Evolutionary conservation across 306 rosid genomes (phyloP).

Genomic region (Datisca glomerata): DNA sequence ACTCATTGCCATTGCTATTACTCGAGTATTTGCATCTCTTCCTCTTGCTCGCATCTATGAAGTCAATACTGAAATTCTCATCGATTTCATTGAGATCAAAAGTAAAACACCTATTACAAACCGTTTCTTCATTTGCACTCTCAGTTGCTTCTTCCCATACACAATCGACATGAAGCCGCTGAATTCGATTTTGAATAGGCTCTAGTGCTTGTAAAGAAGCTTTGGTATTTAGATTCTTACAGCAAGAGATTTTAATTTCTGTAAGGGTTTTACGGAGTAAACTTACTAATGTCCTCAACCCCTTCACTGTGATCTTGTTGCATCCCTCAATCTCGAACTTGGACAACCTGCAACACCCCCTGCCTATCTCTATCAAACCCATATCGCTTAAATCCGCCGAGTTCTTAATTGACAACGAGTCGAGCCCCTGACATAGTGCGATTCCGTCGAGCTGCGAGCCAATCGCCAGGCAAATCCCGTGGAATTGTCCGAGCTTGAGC

Average conservation of each 20-base stretch:
- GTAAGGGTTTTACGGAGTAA: conserved; percentile 43
- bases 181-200: conserved; percentile 49
- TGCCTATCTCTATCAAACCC: conserved; percentile 81
- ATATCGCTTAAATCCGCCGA: conserved; percentile 72
- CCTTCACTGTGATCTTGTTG: conserved; percentile 48
- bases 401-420: conserved; percentile 48
- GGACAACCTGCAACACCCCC: conserved; percentile 62
- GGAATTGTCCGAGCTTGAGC: conserved; percentile 72
- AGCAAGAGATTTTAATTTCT: conserved; percentile 56
- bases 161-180: conserved; percentile 74
- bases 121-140: conserved; percentile 16
- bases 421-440: conserved; percentile 64
- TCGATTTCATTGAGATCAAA: conserved; percentile 25
- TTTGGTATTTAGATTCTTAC: conserved; percentile 43
- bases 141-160: conserved; percentile 44
- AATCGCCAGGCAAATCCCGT: conserved; percentile 58
- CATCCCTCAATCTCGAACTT: conserved; percentile 66
- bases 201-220: conserved; percentile 56
- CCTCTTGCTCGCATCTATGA: conserved; percentile 19
- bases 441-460: conserved; percentile 73
- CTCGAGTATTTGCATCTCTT: conserved; percentile 36
- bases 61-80: conserved; percentile 6
- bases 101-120: conserved; percentile 4
- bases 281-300: conserved; percentile 58
- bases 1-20: conserved; percentile 25